phyloP scores from a whole-genome alignment of 164 flowering plant species.

The Platanus orientalis region DNA sequence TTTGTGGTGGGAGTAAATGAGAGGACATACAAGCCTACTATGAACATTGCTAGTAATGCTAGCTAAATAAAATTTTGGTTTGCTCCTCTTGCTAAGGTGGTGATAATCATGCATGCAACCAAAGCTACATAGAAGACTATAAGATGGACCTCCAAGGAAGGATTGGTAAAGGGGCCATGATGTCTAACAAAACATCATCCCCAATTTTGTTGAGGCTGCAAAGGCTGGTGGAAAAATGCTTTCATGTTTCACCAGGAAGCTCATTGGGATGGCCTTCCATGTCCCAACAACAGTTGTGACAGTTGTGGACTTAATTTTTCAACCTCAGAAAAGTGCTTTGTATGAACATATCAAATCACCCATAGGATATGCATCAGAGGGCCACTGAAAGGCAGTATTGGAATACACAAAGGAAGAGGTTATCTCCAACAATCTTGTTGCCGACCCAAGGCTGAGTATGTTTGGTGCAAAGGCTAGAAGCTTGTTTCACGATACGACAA shows the following conservation, averaged over 20 bases:
- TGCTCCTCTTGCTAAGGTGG: constrained; percentile 95
- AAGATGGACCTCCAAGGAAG: constrained; percentile 97
- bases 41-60: constrained; percentile 96
- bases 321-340: constrained; percentile 85
- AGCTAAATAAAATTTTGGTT: constrained; percentile 98
- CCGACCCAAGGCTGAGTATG: constrained; percentile 94
- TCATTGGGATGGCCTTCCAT: constrained; percentile 98
- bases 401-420: constrained; percentile 97
- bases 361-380: constrained; percentile 90
- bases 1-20: constrained; percentile 98
- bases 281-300: constrained; percentile 98
- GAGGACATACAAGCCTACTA: constrained; percentile 69
- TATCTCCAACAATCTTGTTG: constrained; percentile 90
- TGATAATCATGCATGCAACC: constrained; percentile 99
- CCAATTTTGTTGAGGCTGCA: constrained; percentile 99
- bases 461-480: constrained; percentile 97
- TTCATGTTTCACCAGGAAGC: constrained; percentile 93
- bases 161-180: constrained; percentile 99
- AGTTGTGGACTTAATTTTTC: constrained; percentile 93
- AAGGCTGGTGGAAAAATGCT: constrained; percentile 98
- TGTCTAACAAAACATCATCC: constrained; percentile 91
- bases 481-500: constrained; percentile 94
- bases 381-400: constrained; percentile 80
- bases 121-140: constrained; percentile 98
- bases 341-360: constrained; percentile 94